Evolutionary conservation across 2,329 filamentous ascomycete genomes (phyloP).

Genomic region (Pezicula rhizophila): DNA sequence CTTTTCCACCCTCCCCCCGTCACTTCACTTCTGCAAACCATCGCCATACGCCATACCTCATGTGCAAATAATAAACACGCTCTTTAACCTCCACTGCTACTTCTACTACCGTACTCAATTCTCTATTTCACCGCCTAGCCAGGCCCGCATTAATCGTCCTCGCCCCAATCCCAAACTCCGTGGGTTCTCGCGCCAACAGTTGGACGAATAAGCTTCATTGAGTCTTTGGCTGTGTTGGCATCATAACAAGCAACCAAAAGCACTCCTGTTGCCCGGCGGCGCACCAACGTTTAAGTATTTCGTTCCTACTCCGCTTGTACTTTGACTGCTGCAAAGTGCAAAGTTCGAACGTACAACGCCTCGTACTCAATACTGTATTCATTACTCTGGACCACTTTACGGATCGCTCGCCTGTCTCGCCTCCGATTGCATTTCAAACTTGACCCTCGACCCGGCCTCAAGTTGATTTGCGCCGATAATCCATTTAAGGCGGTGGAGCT

Average conservation of each 20-base stretch:
- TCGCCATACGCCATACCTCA: neutral
- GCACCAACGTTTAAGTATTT: conserved; percentile 1
- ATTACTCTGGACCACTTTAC: too few relatives aligned
- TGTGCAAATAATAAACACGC: neutral
- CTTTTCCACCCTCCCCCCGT: too few relatives aligned
- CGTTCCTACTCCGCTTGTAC: neutral
- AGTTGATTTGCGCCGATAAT: neutral
- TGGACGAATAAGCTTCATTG: conserved; percentile 15
- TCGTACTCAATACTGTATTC: neutral
- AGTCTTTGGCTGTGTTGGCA: conserved; percentile 16
- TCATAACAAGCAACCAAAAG: conserved; percentile 14
- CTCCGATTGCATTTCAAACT: neutral
- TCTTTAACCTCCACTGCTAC: neutral
- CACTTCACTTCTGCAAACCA: neutral
- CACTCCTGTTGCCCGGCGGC: conserved; percentile 4
- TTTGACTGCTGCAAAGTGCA: too few relatives aligned
- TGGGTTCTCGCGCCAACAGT: conserved; percentile 8
- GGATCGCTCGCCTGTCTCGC: neutral
- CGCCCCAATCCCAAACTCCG: neutral
- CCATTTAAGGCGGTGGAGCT: neutral
- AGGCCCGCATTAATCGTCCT: conserved; percentile 2
- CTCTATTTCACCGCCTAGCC: neutral
- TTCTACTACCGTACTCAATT: neutral
- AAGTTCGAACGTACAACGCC: too few relatives aligned
- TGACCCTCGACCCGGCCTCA: neutral